These are phyloP conservation scores for Cadophora luteo-olivacea DNA, from an alignment of 2,329 filamentous ascomycete species.

Conservation along the genomic window DNA sequence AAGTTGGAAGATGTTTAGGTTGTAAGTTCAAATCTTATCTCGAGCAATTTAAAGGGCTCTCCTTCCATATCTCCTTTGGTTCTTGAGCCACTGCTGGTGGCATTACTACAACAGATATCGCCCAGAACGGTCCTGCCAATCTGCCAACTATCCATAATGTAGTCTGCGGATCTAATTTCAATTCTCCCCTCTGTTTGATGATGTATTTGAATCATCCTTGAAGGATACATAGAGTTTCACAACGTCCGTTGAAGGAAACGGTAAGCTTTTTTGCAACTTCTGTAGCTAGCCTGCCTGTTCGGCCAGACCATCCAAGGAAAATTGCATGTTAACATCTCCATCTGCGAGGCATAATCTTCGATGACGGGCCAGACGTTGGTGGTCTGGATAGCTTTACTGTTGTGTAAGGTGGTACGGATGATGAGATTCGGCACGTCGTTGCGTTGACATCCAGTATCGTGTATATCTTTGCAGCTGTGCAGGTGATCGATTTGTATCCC, in stretches of 20 bases:
- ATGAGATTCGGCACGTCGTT: conserved; percentile 20
- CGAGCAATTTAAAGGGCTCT: background rate
- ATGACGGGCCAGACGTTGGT: background rate
- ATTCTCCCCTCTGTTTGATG: background rate
- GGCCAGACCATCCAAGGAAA: conserved; percentile 1
- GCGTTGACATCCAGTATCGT: background rate
- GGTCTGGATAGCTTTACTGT: background rate
- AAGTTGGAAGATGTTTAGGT: too few relatives aligned
- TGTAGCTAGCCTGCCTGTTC: conserved; percentile 5
- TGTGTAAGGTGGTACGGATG: conserved; percentile 8
- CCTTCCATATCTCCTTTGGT: background rate
- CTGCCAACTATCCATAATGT: background rate
- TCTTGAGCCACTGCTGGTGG: background rate
- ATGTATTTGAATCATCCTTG: background rate
- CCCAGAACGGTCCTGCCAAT: background rate
- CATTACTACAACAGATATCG: background rate
- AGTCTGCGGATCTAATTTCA: conserved; percentile 4
- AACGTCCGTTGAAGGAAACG: conserved; percentile 17
- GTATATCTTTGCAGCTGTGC: background rate
- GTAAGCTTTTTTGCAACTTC: conserved; percentile 2
- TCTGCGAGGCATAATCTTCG: conserved; percentile 21
- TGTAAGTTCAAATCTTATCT: too few relatives aligned
- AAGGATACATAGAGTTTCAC: conserved; percentile 7
- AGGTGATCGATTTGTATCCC: conserved; percentile 20
- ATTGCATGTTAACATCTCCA: conserved; percentile 2